Conservation (phyloP, 805 yeast genomes). For the Wickerhamomyces kurtzmanii region DNA sequence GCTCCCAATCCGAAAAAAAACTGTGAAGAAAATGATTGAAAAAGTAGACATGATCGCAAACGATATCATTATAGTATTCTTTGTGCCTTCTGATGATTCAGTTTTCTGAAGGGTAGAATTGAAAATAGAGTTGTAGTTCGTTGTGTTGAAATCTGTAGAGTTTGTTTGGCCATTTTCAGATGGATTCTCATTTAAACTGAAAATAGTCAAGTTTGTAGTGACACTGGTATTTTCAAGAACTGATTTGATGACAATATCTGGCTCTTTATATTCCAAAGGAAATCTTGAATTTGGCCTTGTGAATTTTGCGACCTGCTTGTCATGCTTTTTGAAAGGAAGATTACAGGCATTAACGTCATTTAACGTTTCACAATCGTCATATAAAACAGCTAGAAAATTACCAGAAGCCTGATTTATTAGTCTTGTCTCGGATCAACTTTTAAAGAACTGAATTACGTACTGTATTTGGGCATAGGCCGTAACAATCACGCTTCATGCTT, state of each 20-base stretch:
- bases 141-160: too few species aligned
- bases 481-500: constrained; percentile 33
- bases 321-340: constrained; percentile 37
- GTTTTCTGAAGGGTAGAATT: too few species aligned
- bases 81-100: too few species aligned
- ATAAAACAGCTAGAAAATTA: constrained; percentile 33
- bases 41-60: too few species aligned
- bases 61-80: too few species aligned
- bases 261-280: constrained; percentile 16
- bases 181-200: too few species aligned
- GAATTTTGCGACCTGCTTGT: constrained; percentile 19
- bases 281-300: constrained; percentile 15
- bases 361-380: constrained; percentile 33
- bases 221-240: constrained; percentile 7
- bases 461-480: constrained; percentile 37
- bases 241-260: constrained; percentile 13
- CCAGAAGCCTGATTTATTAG: constrained; percentile 24
- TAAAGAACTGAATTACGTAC: neutral
- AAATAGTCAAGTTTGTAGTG: constrained; percentile 4
- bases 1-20: too few species aligned
- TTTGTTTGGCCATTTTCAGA: too few species aligned
- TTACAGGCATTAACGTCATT: constrained; percentile 41
- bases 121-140: too few species aligned
- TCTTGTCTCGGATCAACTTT: neutral
- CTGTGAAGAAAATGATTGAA: too few species aligned